Evolutionary conservation across 306 rosid species (phyloP).

Genomic region (Lagenaria siceraria): DNA sequence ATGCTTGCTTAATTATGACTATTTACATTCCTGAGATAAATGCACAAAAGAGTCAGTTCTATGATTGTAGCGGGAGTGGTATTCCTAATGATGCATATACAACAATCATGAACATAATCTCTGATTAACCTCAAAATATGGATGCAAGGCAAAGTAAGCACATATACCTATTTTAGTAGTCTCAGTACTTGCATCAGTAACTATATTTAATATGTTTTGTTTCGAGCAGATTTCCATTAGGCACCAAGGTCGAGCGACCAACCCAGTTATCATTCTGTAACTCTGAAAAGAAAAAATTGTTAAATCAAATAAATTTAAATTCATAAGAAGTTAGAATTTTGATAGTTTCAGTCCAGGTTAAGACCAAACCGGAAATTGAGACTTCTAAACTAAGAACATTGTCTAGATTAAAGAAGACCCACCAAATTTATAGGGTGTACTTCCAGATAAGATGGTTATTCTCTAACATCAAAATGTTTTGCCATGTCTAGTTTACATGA

Average conservation of each 20-base stretch:
- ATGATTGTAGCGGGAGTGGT: background rate
- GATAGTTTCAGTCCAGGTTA: background rate
- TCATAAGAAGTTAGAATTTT: background rate
- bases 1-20: background rate
- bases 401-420: background rate
- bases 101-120: background rate
- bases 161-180: conserved; percentile 60
- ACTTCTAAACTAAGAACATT: background rate
- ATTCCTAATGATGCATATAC: background rate
- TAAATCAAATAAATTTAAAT: too few relatives aligned
- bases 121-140: background rate
- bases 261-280: conserved; percentile 61
- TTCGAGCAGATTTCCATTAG: conserved; percentile 78
- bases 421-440: background rate
- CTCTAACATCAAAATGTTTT: background rate
- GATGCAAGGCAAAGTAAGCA: conserved; percentile 12
- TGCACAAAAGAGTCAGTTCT: background rate
- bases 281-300: conserved; percentile 33
- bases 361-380: background rate
- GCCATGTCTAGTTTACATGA: background rate
- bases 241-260: conserved; percentile 81
- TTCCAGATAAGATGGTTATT: background rate
- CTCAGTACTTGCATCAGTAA: conserved; percentile 48
- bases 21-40: background rate
- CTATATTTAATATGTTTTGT: conserved; percentile 54